phyloP scores from a whole-genome alignment of 306 rosid genomes.

The Medicago ruthenica region DNA sequence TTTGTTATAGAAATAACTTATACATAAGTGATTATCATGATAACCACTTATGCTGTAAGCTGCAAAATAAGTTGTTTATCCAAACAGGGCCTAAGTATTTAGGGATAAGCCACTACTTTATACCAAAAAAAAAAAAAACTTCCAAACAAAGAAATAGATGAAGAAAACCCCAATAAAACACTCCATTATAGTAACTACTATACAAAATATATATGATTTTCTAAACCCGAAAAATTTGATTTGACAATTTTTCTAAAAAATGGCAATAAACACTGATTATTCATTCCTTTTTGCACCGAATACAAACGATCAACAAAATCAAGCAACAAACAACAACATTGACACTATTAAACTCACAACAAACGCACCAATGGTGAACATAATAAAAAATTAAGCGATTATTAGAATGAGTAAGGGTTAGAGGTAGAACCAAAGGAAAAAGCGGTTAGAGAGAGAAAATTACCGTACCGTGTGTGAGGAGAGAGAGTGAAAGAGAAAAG shows the following conservation, averaged over 20 bases:
- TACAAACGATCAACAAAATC: constrained; percentile 25
- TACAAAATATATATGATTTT: neutral
- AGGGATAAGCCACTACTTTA: neutral
- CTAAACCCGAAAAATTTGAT: constrained; percentile 31
- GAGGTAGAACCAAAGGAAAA: neutral
- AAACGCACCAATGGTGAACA: constrained; percentile 17
- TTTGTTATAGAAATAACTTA: no score
- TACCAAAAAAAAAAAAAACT: no score
- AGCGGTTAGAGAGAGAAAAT: neutral
- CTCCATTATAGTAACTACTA: neutral
- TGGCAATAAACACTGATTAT: constrained; percentile 1
- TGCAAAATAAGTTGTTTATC: no score
- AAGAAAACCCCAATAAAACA: neutral
- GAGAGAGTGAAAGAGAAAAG: constrained; percentile 1
- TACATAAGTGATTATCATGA: no score
- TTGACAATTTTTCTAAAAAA: neutral
- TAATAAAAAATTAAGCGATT: neutral
- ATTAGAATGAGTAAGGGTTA: neutral
- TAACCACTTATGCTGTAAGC: no score
- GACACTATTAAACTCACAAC: neutral
- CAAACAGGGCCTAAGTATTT: neutral
- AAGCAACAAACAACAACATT: neutral
- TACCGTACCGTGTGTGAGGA: neutral
- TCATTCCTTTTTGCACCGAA: neutral
- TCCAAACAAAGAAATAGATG: no score